A percentile compares a stretch with the other conserved stretches of the same genome.
phyloP scores from a whole-genome alignment of 495 filamentous ascomycete species.

The Xylaria cubensis region DNA sequence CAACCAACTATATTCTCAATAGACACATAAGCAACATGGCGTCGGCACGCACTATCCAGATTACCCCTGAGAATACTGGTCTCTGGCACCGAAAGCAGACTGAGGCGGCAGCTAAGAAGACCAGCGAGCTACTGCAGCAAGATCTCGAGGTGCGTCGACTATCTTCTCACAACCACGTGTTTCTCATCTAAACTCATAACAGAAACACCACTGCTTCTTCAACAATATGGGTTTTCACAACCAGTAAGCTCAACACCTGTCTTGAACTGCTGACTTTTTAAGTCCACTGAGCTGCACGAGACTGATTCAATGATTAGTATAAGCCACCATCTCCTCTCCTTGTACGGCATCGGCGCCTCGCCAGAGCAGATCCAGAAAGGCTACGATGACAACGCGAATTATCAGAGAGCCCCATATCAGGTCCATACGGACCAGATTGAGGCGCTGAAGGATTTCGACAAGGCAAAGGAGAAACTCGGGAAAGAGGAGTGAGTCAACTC shows the following conservation, averaged over 20 bases:
- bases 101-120: constrained; percentile 63
- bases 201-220: constrained; percentile 80
- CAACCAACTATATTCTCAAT: not conserved
- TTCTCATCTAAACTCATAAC: not conserved
- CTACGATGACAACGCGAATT: constrained; percentile 64
- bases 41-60: constrained; percentile 65
- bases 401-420: constrained; percentile 62
- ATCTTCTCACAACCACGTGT: not conserved
- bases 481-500: constrained; percentile 44
- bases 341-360: constrained; percentile 75
- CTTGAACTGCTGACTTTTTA: too few relatives aligned
- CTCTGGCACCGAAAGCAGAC: constrained; percentile 61
- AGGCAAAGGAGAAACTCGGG: constrained; percentile 58
- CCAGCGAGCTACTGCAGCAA: constrained; percentile 71
- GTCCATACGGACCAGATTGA: constrained; percentile 52
- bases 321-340: constrained; percentile 73
- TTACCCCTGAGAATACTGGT: constrained; percentile 64
- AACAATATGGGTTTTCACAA: constrained; percentile 72
- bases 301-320: constrained; percentile 56
- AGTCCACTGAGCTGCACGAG: too few relatives aligned
- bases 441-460: constrained; percentile 58
- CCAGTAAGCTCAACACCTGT: constrained; percentile 44
- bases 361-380: constrained; percentile 60
- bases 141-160: constrained; percentile 63
- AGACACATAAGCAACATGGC: constrained; percentile 58